These are phyloP conservation scores for Rubia tinctorum DNA, from an alignment of 305 asterid genomes.

Conservation along the genomic window DNA sequence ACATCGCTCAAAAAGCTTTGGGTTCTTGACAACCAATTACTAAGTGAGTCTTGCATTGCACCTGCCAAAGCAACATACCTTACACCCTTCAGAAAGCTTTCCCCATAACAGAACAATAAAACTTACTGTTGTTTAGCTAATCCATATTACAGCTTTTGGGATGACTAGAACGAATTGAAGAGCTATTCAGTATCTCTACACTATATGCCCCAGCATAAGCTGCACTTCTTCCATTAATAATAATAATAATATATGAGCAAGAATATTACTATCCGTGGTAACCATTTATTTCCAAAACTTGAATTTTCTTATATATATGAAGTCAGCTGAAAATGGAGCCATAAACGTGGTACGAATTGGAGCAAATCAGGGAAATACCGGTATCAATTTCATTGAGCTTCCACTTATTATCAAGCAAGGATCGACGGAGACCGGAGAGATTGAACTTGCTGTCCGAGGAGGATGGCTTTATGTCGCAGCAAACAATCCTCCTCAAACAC, in stretches of 20 bases:
- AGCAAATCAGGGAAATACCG: conserved; percentile 39
- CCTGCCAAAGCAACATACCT: conserved; percentile 33
- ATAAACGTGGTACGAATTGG: not conserved
- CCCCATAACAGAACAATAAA: not conserved
- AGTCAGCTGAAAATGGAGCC: not conserved
- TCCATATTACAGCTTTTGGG: not conserved
- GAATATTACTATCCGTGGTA: too few species aligned
- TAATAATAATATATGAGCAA: too few species aligned
- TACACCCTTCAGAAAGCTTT: not conserved
- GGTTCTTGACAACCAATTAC: conserved; percentile 75
- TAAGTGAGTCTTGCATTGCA: conserved; percentile 72
- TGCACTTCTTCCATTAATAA: too few species aligned
- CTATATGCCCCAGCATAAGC: too few species aligned
- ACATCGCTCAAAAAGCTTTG: conserved; percentile 69
- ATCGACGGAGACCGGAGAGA: conserved; percentile 51
- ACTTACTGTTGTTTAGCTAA: too few species aligned
- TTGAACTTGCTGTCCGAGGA: conserved; percentile 48
- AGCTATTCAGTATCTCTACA: not conserved
- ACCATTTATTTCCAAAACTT: not conserved
- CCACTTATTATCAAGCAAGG: conserved; percentile 58
- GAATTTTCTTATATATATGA: too few species aligned
- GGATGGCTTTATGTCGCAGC: conserved; percentile 49
- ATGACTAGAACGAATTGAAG: not conserved
- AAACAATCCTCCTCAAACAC: conserved; percentile 35
- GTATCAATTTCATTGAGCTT: conserved; percentile 69